Percentiles rank a stretch among this genome's conserved stretches.
phyloP scores from a whole-genome alignment of 345 rosid species.

The Aquilaria sinensis region DNA sequence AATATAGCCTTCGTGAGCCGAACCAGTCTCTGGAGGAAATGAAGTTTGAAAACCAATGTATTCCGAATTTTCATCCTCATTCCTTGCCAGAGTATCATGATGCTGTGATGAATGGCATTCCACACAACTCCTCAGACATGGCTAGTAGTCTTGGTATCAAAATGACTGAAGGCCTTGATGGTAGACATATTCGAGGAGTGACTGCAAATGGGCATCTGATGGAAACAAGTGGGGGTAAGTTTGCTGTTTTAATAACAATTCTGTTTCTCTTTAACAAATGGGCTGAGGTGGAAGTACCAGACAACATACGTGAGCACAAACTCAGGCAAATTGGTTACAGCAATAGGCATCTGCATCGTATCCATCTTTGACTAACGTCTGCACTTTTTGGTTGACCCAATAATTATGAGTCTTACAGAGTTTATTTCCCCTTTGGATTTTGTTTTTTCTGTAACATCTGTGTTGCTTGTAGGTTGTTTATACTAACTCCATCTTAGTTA shows the following conservation, averaged over 20 bases:
- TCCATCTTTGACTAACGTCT: too few species aligned
- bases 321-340: too few species aligned
- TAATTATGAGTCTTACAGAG: too few species aligned
- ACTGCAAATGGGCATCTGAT: conserved; percentile 40
- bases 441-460: too few species aligned
- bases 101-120: conserved; percentile 45
- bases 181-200: conserved; percentile 36
- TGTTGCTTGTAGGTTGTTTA: too few species aligned
- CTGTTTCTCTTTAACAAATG: too few species aligned
- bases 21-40: conserved; percentile 42
- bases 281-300: too few species aligned
- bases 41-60: conserved; percentile 41
- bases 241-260: neutral
- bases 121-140: conserved; percentile 44
- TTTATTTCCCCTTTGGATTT: too few species aligned
- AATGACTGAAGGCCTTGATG: conserved; percentile 50
- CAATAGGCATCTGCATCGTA: too few species aligned
- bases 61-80: conserved; percentile 60
- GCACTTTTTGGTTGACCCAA: too few species aligned
- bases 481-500: too few species aligned
- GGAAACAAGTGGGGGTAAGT: conserved; percentile 54
- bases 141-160: conserved; percentile 33
- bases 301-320: too few species aligned
- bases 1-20: conserved; percentile 46
- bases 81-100: conserved; percentile 74